Evolutionary conservation across 768 basidiomycete species (phyloP).

Genomic region (Leccinum imitatum): DNA sequence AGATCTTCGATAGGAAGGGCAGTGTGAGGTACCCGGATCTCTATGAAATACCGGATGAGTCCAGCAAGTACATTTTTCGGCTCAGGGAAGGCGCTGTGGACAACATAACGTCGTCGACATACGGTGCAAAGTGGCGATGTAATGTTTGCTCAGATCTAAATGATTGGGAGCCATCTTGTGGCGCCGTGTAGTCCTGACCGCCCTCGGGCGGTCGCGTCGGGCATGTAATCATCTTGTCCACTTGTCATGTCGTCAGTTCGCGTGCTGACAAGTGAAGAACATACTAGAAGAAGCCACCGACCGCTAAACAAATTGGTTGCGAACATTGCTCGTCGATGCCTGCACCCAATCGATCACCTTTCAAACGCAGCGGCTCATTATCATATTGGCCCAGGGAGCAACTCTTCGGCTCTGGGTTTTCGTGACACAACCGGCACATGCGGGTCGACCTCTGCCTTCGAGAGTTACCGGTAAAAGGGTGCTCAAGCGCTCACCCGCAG

Average conservation of each 20-base stretch:
- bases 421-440: background rate
- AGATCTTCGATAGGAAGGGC: constrained; percentile 5
- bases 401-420: background rate
- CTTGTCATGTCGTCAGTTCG: constrained; percentile 8
- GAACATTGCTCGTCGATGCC: background rate
- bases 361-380: background rate
- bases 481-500: background rate
- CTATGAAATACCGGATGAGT: constrained; percentile 1
- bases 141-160: background rate
- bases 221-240: background rate
- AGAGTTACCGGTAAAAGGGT: constrained; percentile 10
- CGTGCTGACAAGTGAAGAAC: constrained; percentile 7
- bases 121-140: background rate
- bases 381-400: background rate
- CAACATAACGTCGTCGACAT: constrained; percentile 2
- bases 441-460: background rate
- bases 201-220: background rate
- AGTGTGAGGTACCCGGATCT: constrained; percentile 1
- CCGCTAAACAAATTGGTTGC: background rate
- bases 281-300: constrained; percentile 5
- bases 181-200: background rate
- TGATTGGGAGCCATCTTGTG: background rate
- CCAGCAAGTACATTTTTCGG: background rate
- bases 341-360: background rate
- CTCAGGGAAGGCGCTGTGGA: constrained; percentile 8